Conservation (phyloP, 495 filamentous ascomycete genomes). For the Talaromyces trachyspermus region DNA sequence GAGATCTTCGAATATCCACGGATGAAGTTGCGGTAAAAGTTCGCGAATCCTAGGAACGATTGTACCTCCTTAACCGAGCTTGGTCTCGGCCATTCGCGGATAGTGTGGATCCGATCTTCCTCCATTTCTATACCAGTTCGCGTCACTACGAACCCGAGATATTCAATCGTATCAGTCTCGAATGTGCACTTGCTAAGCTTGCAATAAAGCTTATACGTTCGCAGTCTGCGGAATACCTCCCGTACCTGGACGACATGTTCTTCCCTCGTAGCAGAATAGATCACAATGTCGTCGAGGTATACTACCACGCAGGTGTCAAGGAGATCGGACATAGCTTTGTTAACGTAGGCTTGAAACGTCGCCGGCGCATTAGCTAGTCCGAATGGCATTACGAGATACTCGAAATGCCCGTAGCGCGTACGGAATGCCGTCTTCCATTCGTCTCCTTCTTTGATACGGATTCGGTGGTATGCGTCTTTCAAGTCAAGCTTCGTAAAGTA, state of each 20-base stretch:
- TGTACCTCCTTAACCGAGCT: conserved; percentile 14
- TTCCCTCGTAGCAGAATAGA: conserved; percentile 22
- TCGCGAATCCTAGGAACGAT: conserved; percentile 21
- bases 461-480: conserved; percentile 12
- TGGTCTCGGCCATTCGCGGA: conserved; percentile 15
- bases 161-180: conserved; percentile 11
- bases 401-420: not conserved
- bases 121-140: conserved; percentile 16
- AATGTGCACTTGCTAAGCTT: conserved; percentile 24
- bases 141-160: conserved; percentile 16
- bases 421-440: not conserved
- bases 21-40: conserved; percentile 26
- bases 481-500: conserved; percentile 10
- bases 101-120: conserved; percentile 11
- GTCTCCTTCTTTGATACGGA: not conserved
- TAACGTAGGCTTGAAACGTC: not conserved
- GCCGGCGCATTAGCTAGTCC: not conserved
- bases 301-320: conserved; percentile 13
- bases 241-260: conserved; percentile 15
- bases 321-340: conserved; percentile 8
- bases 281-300: conserved; percentile 31
- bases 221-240: conserved; percentile 13
- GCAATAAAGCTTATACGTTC: conserved; percentile 9
- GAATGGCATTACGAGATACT: conserved; percentile 2
- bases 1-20: conserved; percentile 14